Evolutionary conservation across 495 filamentous ascomycete genomes (phyloP), one percentile per base, ranked within the genome.

Genomic region (Xylaria grammica): DNA sequence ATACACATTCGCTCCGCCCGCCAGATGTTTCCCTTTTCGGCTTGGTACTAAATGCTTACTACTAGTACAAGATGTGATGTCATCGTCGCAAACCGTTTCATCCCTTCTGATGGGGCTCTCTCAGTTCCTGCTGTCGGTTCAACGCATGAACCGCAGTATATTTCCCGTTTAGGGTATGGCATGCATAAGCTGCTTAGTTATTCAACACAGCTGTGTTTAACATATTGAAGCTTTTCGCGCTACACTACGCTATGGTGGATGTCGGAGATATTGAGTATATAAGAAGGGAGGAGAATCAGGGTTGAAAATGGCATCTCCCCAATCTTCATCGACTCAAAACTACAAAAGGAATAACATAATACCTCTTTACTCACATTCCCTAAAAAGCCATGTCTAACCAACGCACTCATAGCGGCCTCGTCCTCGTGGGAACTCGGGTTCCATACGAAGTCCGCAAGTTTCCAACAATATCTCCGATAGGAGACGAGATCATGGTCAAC

Each of bases 371-470:
- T 52, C 22, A 42, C 40, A 38, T n/a, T 3, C 17, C 29, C 32
- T 0, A 30, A 3, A 51, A 22, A 30, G 45, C 10, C 49, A 62
- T 62, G 60, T 44, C 48, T 26, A 17, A 9, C 20, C 38, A 60
- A 34, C 60, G 29, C 30, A 81, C 74, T 17, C 81, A 84, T 58
- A 55, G 70, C 26, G 78, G 79, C 15, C 69, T 84, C 20, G 79
- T 79, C 22, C 75, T 77, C 42, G 67, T 72, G 29, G 65, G 61
- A 48, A 61, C 72, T n/a, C 69, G 73, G 27, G 65, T 69, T 22
- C 76, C 79, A 3, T 78, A 78, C 57, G 53, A 71, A 24, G 69
- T 80, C 65, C 60, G 63, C 57, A 50, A 69, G 32, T 67, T 70
- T 17, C 75, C 79, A 6, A 83, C 81, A 4, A 57, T 74, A 53